These are phyloP conservation scores for Cicer bijugum DNA, from an alignment of 306 rosid genomes.

Conservation along the genomic window DNA sequence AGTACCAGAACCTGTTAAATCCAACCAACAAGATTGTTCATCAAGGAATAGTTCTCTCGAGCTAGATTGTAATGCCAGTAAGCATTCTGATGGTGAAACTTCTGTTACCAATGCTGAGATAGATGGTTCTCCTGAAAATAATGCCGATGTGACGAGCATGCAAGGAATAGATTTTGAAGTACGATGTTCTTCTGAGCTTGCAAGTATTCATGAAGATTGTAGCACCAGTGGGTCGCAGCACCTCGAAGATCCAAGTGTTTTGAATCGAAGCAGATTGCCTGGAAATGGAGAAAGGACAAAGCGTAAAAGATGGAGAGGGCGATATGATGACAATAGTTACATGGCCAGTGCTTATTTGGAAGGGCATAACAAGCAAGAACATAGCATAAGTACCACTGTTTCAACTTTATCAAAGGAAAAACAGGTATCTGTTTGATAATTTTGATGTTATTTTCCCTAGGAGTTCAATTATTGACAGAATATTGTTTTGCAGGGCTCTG, in stretches of 20 bases:
- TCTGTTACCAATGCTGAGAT: conserved; percentile 64
- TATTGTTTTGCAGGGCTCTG: conserved; percentile 63
- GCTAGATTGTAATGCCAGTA: conserved; percentile 64
- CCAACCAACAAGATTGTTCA: conserved; percentile 59
- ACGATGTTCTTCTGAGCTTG: conserved; percentile 67
- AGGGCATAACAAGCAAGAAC: conserved; percentile 62
- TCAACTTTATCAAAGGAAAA: conserved; percentile 59
- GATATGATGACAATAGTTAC: conserved; percentile 67
- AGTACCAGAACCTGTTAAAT: conserved; percentile 58
- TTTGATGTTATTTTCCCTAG: conserved; percentile 34
- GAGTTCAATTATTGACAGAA: conserved; percentile 39
- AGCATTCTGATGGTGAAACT: conserved; percentile 82
- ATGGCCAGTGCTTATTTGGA: conserved; percentile 53
- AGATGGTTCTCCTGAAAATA: conserved; percentile 79
- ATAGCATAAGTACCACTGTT: conserved; percentile 52
- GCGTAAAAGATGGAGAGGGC: conserved; percentile 96
- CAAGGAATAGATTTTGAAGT: conserved; percentile 69
- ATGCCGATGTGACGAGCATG: conserved; percentile 70
- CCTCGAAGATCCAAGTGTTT: conserved; percentile 58
- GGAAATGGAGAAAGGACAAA: conserved; percentile 81
- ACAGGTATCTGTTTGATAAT: conserved; percentile 60
- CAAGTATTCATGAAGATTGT: conserved; percentile 77
- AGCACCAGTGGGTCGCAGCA: conserved; percentile 90
- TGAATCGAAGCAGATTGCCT: conserved; percentile 62
- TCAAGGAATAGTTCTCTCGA: conserved; percentile 73